Conservation (phyloP, 345 rosid genomes). For the Clausena lansium region DNA sequence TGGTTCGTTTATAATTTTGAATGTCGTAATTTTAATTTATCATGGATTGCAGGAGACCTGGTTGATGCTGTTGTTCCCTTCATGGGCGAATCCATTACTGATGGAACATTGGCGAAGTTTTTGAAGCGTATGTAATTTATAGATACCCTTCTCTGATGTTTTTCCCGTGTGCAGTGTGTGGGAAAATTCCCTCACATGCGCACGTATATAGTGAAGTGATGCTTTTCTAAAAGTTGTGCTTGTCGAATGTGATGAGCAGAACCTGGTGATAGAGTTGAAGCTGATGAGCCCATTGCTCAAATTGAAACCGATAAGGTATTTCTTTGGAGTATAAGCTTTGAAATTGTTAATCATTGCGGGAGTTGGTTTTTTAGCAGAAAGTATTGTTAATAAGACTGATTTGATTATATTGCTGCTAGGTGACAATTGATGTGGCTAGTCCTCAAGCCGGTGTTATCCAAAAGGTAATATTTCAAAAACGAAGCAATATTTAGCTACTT, state of each 20-base stretch:
- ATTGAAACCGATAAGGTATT: conserved; percentile 96
- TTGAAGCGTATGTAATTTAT: conserved; percentile 56
- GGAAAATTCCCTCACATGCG: background rate
- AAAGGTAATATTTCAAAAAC: conserved; percentile 16
- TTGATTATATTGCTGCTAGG: conserved; percentile 21
- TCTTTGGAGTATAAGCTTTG: background rate
- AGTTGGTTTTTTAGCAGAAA: background rate
- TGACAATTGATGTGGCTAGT: conserved; percentile 30
- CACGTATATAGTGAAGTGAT: background rate
- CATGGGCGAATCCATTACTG: conserved; percentile 89
- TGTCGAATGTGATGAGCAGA: conserved; percentile 43
- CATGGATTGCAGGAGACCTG: conserved; percentile 44
- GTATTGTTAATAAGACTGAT: background rate
- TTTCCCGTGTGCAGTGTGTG: background rate
- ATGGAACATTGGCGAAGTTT: conserved; percentile 73
- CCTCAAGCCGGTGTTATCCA: conserved; percentile 29
- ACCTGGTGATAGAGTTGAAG: conserved; percentile 90
- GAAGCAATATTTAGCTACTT: background rate
- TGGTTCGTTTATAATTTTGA: background rate
- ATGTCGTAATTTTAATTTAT: background rate
- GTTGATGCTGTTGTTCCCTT: conserved; percentile 80
- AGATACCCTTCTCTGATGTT: background rate
- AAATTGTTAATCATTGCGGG: background rate
- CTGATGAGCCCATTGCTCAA: conserved; percentile 91
- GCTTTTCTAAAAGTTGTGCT: conserved; percentile 6